Evolutionary conservation across 345 rosid genomes (phyloP), one percentile per base, ranked within the genome.

Genomic region (Kernera saxatilis): DNA sequence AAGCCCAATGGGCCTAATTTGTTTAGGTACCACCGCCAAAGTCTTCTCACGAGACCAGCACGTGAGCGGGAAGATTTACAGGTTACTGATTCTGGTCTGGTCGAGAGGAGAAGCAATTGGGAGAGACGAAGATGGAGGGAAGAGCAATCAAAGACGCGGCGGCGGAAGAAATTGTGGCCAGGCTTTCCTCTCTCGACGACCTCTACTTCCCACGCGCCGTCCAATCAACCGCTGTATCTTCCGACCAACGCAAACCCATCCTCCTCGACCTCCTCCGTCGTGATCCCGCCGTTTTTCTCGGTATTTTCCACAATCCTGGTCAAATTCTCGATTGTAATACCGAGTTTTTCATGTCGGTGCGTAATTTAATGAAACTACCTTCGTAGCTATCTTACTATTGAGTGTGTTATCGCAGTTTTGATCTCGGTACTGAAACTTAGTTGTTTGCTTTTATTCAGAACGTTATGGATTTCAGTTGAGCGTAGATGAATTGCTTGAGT

Each of bases 131-230:
- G 77, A 52, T 58, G 71, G 74, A 67, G 35, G 52, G 67, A 44
- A 60, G 21, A 57, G 49, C 78, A 26, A 10, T 57, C 52, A 68
- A 49, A 13, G 66, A 68, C 58, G 84, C 79, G 55, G 85, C 86
- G 60, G 87, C 68, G 65, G 92, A 86, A 64, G 84, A 64, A 67
- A 91, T 93, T 4, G 54, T 88, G 3, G 73, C 78, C 81, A 86
- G 97, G 80, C 83, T 91, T 1, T 93, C 97, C 4, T 75, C 74
- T 18, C 54, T 85, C 26, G 91, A 93, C 1, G 67, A 79, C 37
- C 98, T 93, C 63, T 93, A 93, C 77, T 93, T 85, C 75, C 98
- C 98, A 18, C 92, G 93, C 72, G 88, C 92, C 33, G 74, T 84
- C 23, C 89, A 83, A 32, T 67, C 87, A 7, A 49, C 79, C 21